These are phyloP conservation scores for Parvularia atlantis DNA, from an alignment of 78 protist genomes.

Conservation along the genomic window DNA sequence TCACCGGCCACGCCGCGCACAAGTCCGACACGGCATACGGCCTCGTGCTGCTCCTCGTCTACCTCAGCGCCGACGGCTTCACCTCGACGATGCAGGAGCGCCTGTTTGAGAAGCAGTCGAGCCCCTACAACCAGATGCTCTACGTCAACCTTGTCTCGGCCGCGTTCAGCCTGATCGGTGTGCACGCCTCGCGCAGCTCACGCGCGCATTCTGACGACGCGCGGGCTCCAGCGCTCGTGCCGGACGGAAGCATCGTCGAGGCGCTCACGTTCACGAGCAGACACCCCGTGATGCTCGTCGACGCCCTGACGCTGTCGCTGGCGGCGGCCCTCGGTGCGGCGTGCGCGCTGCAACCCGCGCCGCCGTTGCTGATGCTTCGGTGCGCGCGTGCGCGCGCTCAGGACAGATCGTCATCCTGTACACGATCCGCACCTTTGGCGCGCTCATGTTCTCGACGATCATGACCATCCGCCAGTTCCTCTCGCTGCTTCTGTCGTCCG, in stretches of 20 bases:
- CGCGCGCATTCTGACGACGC: no score
- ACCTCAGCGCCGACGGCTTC: constrained; percentile 43
- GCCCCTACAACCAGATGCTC: constrained; percentile 56
- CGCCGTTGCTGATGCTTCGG: no score
- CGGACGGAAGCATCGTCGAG: constrained; percentile 20
- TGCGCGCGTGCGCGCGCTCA: no score
- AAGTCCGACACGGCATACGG: constrained; percentile 10
- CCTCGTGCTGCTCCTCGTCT: constrained; percentile 18
- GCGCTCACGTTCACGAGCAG: constrained; percentile 18
- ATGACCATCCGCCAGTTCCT: constrained; percentile 43
- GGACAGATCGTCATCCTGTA: constrained; percentile 37
- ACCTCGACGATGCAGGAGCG: constrained; percentile 44
- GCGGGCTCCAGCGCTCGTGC: constrained; percentile 9
- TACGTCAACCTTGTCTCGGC: constrained; percentile 45
- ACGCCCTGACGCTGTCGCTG: constrained; percentile 25
- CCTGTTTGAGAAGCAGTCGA: constrained; percentile 33
- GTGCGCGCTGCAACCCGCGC: no score
- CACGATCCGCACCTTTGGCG: constrained; percentile 47
- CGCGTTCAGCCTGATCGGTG: constrained; percentile 3
- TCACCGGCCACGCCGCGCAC: no score
- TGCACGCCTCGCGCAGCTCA: neutral
- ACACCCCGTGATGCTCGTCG: constrained; percentile 14
- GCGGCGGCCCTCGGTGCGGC: constrained; percentile 32
- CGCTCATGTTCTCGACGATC: constrained; percentile 42
- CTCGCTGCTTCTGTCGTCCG: constrained; percentile 31